Evolutionary conservation across 2,329 filamentous ascomycete species (phyloP).

Genomic region (Venturia oleaginea): DNA sequence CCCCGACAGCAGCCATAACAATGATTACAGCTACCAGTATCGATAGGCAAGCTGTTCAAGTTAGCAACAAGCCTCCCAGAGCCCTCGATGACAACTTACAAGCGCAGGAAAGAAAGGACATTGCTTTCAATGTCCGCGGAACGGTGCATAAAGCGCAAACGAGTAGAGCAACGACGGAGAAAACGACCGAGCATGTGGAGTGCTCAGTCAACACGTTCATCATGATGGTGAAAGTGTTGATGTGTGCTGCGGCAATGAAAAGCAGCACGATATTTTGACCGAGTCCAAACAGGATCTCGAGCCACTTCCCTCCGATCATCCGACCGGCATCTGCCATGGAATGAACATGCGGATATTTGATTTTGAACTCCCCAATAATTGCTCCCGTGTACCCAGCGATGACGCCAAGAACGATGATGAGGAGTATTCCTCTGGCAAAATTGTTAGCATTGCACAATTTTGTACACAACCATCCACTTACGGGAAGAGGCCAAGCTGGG

Average conservation of each 20-base stretch:
- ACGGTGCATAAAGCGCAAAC: conserved; percentile 51
- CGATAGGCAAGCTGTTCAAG: conserved; percentile 48
- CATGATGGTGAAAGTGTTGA: conserved; percentile 60
- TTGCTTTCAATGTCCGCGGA: conserved; percentile 53
- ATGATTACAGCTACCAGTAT: conserved; percentile 55
- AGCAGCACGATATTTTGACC: conserved; percentile 56
- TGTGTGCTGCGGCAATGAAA: conserved; percentile 64
- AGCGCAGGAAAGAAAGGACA: conserved; percentile 52
- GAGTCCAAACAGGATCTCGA: conserved; percentile 47
- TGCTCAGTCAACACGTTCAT: conserved; percentile 56
- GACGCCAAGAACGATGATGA: conserved; percentile 44
- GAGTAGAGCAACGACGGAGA: conserved; percentile 49
- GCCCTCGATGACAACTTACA: conserved; percentile 36
- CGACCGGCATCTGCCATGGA: conserved; percentile 61
- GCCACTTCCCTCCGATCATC: conserved; percentile 46
- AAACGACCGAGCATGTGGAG: conserved; percentile 55
- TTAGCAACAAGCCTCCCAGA: conserved; percentile 20
- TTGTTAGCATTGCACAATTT: neutral
- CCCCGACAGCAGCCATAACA: conserved; percentile 57
- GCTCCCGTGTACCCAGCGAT: conserved; percentile 53
- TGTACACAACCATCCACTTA: conserved; percentile 20
- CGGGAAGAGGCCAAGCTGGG: conserved; percentile 44
- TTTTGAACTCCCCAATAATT: conserved; percentile 51
- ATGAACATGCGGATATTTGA: conserved; percentile 48
- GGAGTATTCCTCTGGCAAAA: conserved; percentile 37